phyloP scores from a whole-genome alignment of 2,329 filamentous ascomycete species.

The Epichloe bromicola region DNA sequence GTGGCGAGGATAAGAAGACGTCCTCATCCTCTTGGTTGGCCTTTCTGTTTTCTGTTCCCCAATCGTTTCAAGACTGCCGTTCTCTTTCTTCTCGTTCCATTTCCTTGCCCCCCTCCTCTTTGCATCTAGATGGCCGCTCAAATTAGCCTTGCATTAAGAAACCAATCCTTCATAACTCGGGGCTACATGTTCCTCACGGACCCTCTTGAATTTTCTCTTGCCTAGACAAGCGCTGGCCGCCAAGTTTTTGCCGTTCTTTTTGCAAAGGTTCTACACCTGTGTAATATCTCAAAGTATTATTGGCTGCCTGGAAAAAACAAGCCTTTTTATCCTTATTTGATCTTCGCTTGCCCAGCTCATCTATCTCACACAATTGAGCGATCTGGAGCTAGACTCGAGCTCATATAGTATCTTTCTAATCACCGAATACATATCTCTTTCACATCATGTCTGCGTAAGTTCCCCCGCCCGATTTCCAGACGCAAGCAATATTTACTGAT shows the following conservation, averaged over 20 bases:
- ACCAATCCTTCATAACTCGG: not conserved
- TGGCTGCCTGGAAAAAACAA: not conserved
- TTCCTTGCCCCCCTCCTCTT: conserved; percentile 1
- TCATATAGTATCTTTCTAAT: not conserved
- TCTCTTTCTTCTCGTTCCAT: conserved; percentile 2
- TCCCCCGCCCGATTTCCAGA: not conserved
- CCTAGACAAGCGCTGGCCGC: conserved; percentile 5
- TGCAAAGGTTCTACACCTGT: not conserved
- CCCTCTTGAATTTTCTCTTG: not conserved
- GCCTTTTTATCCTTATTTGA: not conserved
- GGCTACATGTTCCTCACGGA: not conserved
- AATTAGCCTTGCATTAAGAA: not conserved
- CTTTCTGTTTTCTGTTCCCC: conserved; percentile 14
- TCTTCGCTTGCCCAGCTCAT: not conserved
- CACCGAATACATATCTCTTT: not conserved
- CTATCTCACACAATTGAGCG: not conserved
- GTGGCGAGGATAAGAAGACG: conserved; percentile 17
- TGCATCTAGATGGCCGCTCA: not conserved
- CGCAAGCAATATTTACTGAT: not conserved
- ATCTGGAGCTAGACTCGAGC: conserved; percentile 11
- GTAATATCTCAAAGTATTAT: not conserved
- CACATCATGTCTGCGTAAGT: conserved; percentile 7
- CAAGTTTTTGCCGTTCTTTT: not conserved
- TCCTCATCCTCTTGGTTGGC: conserved; percentile 13
- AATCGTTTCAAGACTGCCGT: conserved; percentile 10